Conservation (phyloP, 805 yeast genomes). For the Kluyveromyces wickerhamii region DNA sequence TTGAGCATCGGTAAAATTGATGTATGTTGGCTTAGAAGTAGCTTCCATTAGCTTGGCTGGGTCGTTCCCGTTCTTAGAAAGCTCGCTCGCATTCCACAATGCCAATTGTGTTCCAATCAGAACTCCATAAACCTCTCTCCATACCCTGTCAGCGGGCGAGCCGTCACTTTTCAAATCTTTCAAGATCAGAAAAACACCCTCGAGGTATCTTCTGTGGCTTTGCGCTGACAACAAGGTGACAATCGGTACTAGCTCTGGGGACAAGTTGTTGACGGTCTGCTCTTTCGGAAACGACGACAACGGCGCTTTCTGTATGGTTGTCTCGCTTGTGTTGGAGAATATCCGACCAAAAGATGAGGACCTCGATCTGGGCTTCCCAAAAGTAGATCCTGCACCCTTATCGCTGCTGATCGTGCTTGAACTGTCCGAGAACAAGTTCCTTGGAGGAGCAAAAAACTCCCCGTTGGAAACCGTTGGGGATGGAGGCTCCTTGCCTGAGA, state of each 20-base stretch:
- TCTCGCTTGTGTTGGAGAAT: constrained; percentile 13
- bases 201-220: constrained; percentile 63
- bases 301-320: constrained; percentile 8
- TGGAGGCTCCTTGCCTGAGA: constrained; percentile 18
- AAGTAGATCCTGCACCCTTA: constrained; percentile 2
- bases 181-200: constrained; percentile 66
- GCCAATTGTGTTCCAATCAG: constrained; percentile 87
- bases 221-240: constrained; percentile 70
- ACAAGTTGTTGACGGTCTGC: constrained; percentile 15
- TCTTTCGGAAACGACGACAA: constrained; percentile 14
- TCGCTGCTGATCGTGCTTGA: constrained; percentile 10
- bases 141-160: constrained; percentile 68
- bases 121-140: constrained; percentile 92
- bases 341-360: constrained; percentile 19
- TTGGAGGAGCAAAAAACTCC: constrained; percentile 22
- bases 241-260: constrained; percentile 50
- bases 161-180: constrained; percentile 80
- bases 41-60: constrained; percentile 43
- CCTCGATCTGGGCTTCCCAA: constrained; percentile 11
- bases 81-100: constrained; percentile 75
- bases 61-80: constrained; percentile 40
- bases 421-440: constrained; percentile 8
- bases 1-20: constrained; percentile 85
- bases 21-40: constrained; percentile 72
- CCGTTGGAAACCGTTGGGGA: constrained; percentile 18